phyloP scores from a whole-genome alignment of 495 filamentous ascomycete genomes.

The Bacidia rubella region DNA sequence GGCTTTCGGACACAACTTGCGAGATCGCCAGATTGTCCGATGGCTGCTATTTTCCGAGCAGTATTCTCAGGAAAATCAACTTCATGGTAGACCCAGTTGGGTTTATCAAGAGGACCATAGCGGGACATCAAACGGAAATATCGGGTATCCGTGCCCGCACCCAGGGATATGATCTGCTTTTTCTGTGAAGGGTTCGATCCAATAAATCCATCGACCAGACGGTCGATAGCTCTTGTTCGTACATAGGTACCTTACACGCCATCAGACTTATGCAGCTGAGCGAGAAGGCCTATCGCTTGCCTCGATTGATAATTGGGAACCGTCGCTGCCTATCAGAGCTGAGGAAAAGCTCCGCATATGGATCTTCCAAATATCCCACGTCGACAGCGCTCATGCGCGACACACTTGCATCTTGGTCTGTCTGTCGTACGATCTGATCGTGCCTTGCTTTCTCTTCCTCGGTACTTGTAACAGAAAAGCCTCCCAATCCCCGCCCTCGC shows the following conservation, averaged over 20 bases:
- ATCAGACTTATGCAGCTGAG: neutral
- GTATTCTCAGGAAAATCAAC: slow-evolving; percentile 76
- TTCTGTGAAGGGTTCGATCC: slow-evolving; percentile 17
- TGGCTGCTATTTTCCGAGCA: slow-evolving; percentile 35
- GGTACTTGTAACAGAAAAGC: slow-evolving; percentile 21
- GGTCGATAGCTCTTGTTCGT: slow-evolving; percentile 75
- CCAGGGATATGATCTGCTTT: slow-evolving; percentile 85
- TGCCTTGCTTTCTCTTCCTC: slow-evolving; percentile 29
- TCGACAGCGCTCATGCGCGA: slow-evolving; percentile 79
- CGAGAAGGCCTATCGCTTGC: slow-evolving; percentile 29
- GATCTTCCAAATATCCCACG: slow-evolving; percentile 76
- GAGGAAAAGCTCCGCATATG: slow-evolving; percentile 57
- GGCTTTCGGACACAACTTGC: neutral
- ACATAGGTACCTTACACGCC: slow-evolving; percentile 68
- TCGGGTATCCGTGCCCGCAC: slow-evolving; percentile 87
- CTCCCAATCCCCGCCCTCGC: slow-evolving; percentile 33
- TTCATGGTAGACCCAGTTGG: slow-evolving; percentile 68
- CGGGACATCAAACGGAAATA: slow-evolving; percentile 51
- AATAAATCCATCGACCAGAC: slow-evolving; percentile 62
- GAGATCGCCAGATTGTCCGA: neutral
- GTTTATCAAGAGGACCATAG: slow-evolving; percentile 16
- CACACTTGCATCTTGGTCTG: slow-evolving; percentile 81
- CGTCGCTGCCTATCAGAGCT: slow-evolving; percentile 35
- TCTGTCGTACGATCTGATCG: slow-evolving; percentile 63
- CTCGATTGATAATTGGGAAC: slow-evolving; percentile 86